phyloP scores from a whole-genome alignment of 495 filamentous ascomycete genomes.

The Lophium mytilinum region DNA sequence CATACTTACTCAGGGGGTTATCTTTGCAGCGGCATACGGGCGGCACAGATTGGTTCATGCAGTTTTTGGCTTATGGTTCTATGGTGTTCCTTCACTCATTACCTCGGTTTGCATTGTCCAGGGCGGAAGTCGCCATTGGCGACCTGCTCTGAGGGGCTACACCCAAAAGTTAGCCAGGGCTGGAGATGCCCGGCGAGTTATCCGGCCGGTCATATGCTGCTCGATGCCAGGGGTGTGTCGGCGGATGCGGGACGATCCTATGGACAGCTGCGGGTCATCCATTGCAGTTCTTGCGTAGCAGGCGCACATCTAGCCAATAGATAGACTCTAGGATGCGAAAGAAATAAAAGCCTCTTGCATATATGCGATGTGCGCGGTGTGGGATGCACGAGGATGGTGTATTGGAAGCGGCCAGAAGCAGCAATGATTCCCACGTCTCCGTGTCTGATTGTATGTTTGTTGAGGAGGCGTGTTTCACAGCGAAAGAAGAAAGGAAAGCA shows the following conservation, averaged over 20 bases:
- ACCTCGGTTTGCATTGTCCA: too few relatives aligned
- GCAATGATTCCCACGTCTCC: not conserved
- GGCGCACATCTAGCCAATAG: not conserved
- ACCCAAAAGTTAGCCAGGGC: too few relatives aligned
- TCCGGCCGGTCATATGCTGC: too few relatives aligned
- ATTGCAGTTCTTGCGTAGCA: not conserved
- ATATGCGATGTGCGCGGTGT: not conserved
- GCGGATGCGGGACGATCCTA: slow-evolving; percentile 17
- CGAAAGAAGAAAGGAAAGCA: not conserved
- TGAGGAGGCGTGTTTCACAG: not conserved
- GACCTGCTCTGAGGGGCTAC: too few relatives aligned
- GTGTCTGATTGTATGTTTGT: not conserved
- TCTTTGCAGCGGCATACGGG: too few relatives aligned
- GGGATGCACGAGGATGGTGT: not conserved
- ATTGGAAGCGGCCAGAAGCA: not conserved
- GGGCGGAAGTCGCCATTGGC: too few relatives aligned
- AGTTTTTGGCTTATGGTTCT: too few relatives aligned
- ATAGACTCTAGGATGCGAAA: not conserved
- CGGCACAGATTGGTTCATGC: too few relatives aligned
- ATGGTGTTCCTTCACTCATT: too few relatives aligned
- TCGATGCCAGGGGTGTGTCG: too few relatives aligned
- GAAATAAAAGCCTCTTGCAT: not conserved
- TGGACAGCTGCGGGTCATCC: not conserved
- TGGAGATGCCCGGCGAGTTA: too few relatives aligned
- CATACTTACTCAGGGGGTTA: too few relatives aligned